A percentile compares a stretch with the other conserved stretches of the same genome.
phyloP scores from a whole-genome alignment of 2,329 filamentous ascomycete species.

The Aspergillus ustus region DNA sequence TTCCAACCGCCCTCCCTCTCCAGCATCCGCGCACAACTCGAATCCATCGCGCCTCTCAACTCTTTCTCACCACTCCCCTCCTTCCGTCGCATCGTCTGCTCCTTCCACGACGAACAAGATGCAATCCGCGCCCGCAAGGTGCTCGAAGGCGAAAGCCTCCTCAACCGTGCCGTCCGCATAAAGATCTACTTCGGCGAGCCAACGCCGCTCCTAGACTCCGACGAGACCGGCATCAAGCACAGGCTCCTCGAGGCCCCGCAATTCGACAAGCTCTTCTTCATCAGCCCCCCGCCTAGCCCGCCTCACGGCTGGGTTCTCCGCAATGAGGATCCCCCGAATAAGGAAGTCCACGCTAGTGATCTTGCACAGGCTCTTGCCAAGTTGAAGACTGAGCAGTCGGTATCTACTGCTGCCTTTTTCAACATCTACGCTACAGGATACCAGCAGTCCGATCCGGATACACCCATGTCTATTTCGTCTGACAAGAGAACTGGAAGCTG shows the following conservation, averaged over 20 bases:
- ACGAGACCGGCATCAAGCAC: conserved; percentile 40
- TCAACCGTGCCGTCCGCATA: conserved; percentile 39
- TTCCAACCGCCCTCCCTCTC: conserved; percentile 52
- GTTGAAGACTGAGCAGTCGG: conserved; percentile 43
- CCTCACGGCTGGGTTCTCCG: conserved; percentile 69
- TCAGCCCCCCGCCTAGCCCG: conserved; percentile 66
- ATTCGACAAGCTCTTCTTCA: conserved; percentile 67
- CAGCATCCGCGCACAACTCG: conserved; percentile 49
- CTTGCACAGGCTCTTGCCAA: conserved; percentile 61
- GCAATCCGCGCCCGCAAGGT: conserved; percentile 50
- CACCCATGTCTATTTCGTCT: conserved; percentile 40
- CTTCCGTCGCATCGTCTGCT: conserved; percentile 56
- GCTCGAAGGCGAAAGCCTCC: conserved; percentile 45
- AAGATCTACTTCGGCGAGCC: conserved; percentile 59
- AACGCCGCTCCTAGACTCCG: conserved; percentile 49
- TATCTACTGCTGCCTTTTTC: neutral
- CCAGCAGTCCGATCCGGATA: conserved; percentile 33
- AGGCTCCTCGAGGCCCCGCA: conserved; percentile 61
- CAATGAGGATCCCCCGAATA: conserved; percentile 68
- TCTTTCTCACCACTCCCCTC: conserved; percentile 57
- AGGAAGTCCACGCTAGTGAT: conserved; percentile 67
- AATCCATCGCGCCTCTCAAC: conserved; percentile 49
- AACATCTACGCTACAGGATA: neutral
- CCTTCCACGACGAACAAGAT: conserved; percentile 49
- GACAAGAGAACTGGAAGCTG: conserved; percentile 39